phyloP scores from a whole-genome alignment of 2,329 filamentous ascomycete genomes.

The Fusarium sp. region DNA sequence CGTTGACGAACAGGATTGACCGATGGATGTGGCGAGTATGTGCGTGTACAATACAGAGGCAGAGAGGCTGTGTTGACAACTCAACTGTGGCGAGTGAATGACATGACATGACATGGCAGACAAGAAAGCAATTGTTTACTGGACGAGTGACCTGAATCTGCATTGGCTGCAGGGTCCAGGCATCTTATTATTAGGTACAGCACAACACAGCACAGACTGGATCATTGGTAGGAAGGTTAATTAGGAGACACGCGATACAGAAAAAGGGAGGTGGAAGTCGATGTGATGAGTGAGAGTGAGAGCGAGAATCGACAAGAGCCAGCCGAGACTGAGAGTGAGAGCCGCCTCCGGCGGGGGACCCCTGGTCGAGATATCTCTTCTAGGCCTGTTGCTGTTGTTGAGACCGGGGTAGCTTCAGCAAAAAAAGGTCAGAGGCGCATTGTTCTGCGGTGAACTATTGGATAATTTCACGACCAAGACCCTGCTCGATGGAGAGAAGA shows the following conservation, averaged over 20 bases:
- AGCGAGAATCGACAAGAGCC: slow-evolving; percentile 19
- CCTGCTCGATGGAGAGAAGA: slow-evolving; percentile 14
- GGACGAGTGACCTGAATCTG: slow-evolving; percentile 9
- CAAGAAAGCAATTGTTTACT: not conserved
- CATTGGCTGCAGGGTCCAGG: slow-evolving; percentile 8
- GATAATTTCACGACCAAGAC: slow-evolving; percentile 15
- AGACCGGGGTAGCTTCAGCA: slow-evolving; percentile 25
- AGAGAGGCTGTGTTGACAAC: slow-evolving; percentile 21
- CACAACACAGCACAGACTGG: not conserved
- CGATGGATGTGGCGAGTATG: slow-evolving; percentile 26
- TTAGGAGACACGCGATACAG: slow-evolving; percentile 25
- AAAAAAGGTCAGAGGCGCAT: slow-evolving; percentile 16
- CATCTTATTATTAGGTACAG: not conserved
- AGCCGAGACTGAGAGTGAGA: slow-evolving; percentile 18
- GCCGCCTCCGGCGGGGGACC: slow-evolving; percentile 34
- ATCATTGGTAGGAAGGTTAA: not conserved
- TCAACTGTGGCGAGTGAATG: slow-evolving; percentile 23
- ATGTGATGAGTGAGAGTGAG: slow-evolving; percentile 7
- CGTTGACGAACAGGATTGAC: slow-evolving; percentile 1
- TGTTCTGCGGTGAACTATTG: slow-evolving; percentile 16
- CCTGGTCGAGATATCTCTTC: slow-evolving; percentile 36
- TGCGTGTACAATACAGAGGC: slow-evolving; percentile 17
- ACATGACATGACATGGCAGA: not conserved
- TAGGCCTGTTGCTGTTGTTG: slow-evolving; percentile 29
- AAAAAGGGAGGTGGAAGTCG: slow-evolving; percentile 41